These are phyloP conservation scores for Pseudozyma hubeiensis DNA, from an alignment of 1,284 basidiomycete species.

Conservation along the genomic window DNA sequence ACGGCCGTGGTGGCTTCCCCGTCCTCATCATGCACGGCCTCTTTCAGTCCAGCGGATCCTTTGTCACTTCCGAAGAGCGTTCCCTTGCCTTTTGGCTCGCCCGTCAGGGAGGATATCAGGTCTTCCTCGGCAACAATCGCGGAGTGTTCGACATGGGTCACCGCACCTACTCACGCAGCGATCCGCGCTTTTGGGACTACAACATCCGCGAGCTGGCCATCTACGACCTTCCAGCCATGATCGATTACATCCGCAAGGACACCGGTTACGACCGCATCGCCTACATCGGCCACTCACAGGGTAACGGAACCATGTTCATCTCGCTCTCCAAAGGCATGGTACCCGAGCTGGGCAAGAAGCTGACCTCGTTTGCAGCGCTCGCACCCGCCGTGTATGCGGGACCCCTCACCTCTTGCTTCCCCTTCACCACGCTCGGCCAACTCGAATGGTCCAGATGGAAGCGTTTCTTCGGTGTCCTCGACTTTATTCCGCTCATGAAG, in stretches of 20 bases:
- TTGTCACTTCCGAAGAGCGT: constrained; percentile 76
- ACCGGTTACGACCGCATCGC: constrained; percentile 74
- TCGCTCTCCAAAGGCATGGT: constrained; percentile 72
- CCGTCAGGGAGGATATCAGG: constrained; percentile 73
- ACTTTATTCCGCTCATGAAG: constrained; percentile 76
- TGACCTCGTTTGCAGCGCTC: constrained; percentile 75
- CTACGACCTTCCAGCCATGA: constrained; percentile 75
- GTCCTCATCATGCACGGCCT: constrained; percentile 76
- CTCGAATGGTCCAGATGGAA: constrained; percentile 74
- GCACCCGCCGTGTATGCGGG: constrained; percentile 76
- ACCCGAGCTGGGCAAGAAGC: constrained; percentile 73
- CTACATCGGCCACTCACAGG: constrained; percentile 75
- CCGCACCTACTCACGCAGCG: constrained; percentile 71
- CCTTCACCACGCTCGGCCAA: constrained; percentile 69
- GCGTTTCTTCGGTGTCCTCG: constrained; percentile 74
- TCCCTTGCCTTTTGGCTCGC: constrained; percentile 76
- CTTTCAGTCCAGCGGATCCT: constrained; percentile 76
- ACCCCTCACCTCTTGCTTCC: constrained; percentile 74
- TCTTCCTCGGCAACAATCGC: constrained; percentile 76
- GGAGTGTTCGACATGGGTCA: constrained; percentile 77
- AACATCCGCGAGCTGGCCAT: constrained; percentile 75
- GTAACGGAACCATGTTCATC: constrained; percentile 71
- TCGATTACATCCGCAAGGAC: constrained; percentile 74
- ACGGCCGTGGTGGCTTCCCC: constrained; percentile 73
- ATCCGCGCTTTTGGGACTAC: constrained; percentile 77